Evolutionary conservation across 2,329 filamentous ascomycete species (phyloP), one percentile per base, ranked within the genome.

Genomic region (Teratosphaeria zuluensis): DNA sequence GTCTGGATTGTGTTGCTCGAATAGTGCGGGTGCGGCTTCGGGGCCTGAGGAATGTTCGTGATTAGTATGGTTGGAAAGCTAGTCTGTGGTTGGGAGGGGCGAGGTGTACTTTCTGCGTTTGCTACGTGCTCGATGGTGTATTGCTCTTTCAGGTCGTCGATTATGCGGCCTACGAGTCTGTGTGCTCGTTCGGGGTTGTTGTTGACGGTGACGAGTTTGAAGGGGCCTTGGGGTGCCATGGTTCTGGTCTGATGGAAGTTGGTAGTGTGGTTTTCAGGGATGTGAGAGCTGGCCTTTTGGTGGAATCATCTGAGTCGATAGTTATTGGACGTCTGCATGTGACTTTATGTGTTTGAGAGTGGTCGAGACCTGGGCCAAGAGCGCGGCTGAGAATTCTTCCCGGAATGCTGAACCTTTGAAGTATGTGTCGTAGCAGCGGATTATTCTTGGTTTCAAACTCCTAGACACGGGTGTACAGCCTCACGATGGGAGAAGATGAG

Each of bases 151-250:
- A 89, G 72, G 12, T 78, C 79, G 58, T 86, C 82, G 11, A 81
- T 77, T 42, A 89, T 72, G 0, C 82, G 78, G 11, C 85, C 84
- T 65, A 87, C 81, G 35, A 89, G 72, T 7, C 76, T 73, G 72
- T 83, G 82, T 35, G 85, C 86, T 58, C 85, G 77, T 62, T 86
- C 84, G 0, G 85, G 85, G 1, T 81, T 83, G 1, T 81, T 87
- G 73, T 88, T 88, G 63, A 88, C 84, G 1, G 84, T 88, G 32
- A 87, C 80, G 12, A 88, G 79, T 65, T 77, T 81, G 73, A 79
- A 88, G 2, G 83, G 83, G 19, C 83, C 83, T 60, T 65, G 65
- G 61, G 69, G 65, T 8, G 57, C 48, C 32, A 61, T 58, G 1
- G 53, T 38, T 19, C n/a, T 42, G 35, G 5, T 2, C 11, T 42